Evolutionary conservation across 352 stramenopile genomes (phyloP).

Genomic region (Aphanomyces cochlioides): DNA sequence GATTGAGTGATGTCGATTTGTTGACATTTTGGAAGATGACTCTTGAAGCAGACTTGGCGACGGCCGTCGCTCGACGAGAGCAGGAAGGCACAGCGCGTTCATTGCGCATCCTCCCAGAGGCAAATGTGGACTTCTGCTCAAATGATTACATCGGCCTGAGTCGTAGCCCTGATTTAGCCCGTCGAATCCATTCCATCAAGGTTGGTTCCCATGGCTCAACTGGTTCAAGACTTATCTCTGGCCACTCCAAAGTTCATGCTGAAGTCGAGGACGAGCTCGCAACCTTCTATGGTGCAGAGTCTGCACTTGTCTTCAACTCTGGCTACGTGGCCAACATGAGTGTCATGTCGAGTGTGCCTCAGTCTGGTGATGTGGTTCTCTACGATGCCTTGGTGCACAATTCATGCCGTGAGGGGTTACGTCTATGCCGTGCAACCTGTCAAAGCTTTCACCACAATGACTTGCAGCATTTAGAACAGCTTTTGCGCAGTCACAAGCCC

Average conservation of each 20-base stretch:
- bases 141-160: constrained; percentile 98
- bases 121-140: constrained; percentile 92
- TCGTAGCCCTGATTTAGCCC: constrained; percentile 48
- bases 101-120: constrained; percentile 37
- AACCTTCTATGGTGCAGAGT: constrained; percentile 85
- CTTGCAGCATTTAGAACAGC: constrained; percentile 67
- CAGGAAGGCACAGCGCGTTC: constrained; percentile 53
- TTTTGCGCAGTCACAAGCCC: constrained; percentile 38
- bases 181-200: constrained; percentile 39
- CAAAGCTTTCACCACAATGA: constrained; percentile 92
- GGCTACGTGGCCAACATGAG: constrained; percentile 96
- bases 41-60: constrained; percentile 1
- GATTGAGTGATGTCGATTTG: background rate
- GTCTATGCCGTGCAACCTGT: constrained; percentile 70
- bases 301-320: constrained; percentile 94
- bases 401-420: constrained; percentile 92
- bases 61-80: constrained; percentile 32
- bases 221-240: constrained; percentile 93
- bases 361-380: constrained; percentile 88
- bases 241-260: constrained; percentile 87
- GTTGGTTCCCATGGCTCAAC: constrained; percentile 65
- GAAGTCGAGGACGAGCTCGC: constrained; percentile 81
- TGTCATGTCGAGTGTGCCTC: constrained; percentile 88
- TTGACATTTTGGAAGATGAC: background rate
- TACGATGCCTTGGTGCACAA: constrained; percentile 97